A percentile compares a stretch with the other conserved stretches of the same genome.
These are phyloP conservation scores for Barnettozyma salicaria DNA, from an alignment of 805 yeast species.

Conservation along the genomic window DNA sequence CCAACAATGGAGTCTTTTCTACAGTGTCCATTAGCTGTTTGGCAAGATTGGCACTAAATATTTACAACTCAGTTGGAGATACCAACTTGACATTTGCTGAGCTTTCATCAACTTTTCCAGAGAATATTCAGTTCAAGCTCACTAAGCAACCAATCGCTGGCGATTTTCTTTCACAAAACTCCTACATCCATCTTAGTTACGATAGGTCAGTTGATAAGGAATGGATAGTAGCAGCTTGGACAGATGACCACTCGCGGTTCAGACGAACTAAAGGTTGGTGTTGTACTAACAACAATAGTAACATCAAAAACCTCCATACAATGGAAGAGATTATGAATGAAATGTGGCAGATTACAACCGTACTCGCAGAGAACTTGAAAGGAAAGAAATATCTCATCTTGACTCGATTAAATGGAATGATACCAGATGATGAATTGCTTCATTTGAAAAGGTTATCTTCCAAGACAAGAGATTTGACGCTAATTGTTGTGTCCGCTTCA, in stretches of 20 bases:
- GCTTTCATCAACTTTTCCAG: constrained; percentile 38
- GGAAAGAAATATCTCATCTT: constrained; percentile 56
- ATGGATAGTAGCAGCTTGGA: constrained; percentile 87
- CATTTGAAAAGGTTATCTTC: constrained; percentile 74
- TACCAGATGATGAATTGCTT: constrained; percentile 75
- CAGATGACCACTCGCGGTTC: constrained; percentile 72
- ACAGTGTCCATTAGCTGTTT: constrained; percentile 31
- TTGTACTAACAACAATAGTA: constrained; percentile 30
- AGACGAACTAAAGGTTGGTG: constrained; percentile 63
- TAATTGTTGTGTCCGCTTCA: constrained; percentile 67
- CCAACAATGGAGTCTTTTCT: constrained; percentile 29
- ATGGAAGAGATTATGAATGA: constrained; percentile 58
- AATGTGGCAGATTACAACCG: constrained; percentile 55
- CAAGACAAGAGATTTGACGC: constrained; percentile 46
- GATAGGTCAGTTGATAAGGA: constrained; percentile 72
- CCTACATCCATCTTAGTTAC: constrained; percentile 80
- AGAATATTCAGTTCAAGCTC: constrained; percentile 38
- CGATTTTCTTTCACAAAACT: constrained; percentile 52
- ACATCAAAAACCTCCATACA: constrained; percentile 11
- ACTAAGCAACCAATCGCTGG: constrained; percentile 31
- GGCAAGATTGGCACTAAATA: constrained; percentile 41
- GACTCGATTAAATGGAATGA: constrained; percentile 64
- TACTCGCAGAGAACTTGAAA: constrained; percentile 29
- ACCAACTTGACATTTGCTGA: constrained; percentile 30
- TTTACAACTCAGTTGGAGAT: constrained; percentile 54